Evolutionary conservation across 2,329 filamentous ascomycete genomes (phyloP).

Genomic region (Botrytis fragariae): DNA sequence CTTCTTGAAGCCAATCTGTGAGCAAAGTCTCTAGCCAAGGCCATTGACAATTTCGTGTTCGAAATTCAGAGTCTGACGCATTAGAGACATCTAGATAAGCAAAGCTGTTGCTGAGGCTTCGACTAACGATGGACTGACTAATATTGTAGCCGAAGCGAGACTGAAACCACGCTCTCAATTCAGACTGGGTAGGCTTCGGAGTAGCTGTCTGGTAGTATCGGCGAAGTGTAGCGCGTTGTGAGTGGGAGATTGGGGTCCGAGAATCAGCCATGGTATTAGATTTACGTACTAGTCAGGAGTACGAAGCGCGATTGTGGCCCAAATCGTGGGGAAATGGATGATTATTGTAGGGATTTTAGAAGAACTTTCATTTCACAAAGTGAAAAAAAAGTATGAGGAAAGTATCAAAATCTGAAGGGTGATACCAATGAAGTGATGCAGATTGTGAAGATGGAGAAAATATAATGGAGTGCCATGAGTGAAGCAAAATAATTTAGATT

Average conservation of each 20-base stretch:
- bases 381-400: background rate
- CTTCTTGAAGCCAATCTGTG: slow-evolving; percentile 21
- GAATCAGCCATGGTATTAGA: background rate
- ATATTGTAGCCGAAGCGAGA: slow-evolving; percentile 24
- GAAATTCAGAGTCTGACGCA: slow-evolving; percentile 18
- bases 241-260: slow-evolving; percentile 9
- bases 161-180: slow-evolving; percentile 22
- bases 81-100: slow-evolving; percentile 20
- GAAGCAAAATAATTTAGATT: background rate
- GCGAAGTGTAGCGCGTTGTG: slow-evolving; percentile 22
- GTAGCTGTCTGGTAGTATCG: slow-evolving; percentile 22
- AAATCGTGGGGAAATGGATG: background rate
- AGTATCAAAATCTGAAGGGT: background rate
- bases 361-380: background rate
- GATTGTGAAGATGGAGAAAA: background rate
- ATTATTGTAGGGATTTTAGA: background rate
- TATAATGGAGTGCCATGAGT: background rate
- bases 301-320: background rate
- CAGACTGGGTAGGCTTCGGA: slow-evolving; percentile 23
- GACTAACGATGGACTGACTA: slow-evolving; percentile 25
- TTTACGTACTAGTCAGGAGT: background rate
- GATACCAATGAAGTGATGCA: background rate
- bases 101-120: slow-evolving; percentile 25
- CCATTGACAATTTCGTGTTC: slow-evolving; percentile 24
- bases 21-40: slow-evolving; percentile 22